A percentile compares a stretch with the other conserved stretches of the same genome.
These are phyloP conservation scores for Pueraria montana DNA, from an alignment of 306 rosid genomes.

Conservation along the genomic window DNA sequence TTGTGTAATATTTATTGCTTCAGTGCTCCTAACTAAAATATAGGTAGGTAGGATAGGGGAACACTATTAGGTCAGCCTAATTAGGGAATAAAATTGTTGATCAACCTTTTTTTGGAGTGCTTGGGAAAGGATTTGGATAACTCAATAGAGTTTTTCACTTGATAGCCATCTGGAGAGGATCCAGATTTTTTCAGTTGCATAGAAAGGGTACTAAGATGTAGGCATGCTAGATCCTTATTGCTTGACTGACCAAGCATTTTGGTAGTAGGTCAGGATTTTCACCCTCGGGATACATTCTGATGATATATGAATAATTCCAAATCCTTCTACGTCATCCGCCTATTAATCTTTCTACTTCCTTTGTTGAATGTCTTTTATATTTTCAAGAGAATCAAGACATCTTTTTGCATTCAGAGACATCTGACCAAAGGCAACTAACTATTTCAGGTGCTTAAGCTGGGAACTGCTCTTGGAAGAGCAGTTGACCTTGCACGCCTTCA, in stretches of 20 bases:
- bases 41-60: background rate
- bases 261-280: background rate
- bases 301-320: too few relatives aligned
- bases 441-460: conserved; percentile 73
- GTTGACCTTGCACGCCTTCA: conserved; percentile 58
- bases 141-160: background rate
- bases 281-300: too few relatives aligned
- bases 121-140: conserved; percentile 5
- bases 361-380: too few relatives aligned
- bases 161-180: background rate
- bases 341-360: too few relatives aligned
- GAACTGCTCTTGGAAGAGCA: conserved; percentile 74
- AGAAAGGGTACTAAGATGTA: background rate
- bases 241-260: conserved; percentile 30
- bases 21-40: background rate
- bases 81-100: background rate
- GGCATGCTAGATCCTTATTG: conserved; percentile 5
- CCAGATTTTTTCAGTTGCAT: background rate
- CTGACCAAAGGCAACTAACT: conserved; percentile 29
- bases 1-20: conserved; percentile 9
- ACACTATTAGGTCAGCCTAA: background rate
- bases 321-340: too few relatives aligned
- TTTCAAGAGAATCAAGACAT: too few relatives aligned
- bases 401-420: conserved; percentile 11
- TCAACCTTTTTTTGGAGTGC: background rate